phyloP scores from a whole-genome alignment of 306 rosid genomes.

The Cucumis melo region DNA sequence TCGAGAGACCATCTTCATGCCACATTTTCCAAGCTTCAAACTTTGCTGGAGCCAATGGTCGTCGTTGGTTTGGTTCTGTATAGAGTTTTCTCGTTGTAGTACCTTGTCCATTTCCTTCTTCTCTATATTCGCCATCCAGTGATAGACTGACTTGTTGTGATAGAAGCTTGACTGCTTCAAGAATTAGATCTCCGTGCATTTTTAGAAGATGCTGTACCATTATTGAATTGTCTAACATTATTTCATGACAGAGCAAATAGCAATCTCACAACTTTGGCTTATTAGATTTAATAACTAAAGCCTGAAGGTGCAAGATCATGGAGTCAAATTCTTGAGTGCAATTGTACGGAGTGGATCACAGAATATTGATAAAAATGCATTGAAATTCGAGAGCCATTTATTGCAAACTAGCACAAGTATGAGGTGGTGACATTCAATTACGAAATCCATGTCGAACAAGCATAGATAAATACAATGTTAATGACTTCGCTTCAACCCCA shows the following conservation, averaged over 20 bases:
- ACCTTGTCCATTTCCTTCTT: conserved; percentile 20
- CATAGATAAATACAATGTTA: background rate
- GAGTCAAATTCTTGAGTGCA: background rate
- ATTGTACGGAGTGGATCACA: background rate
- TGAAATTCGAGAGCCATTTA: background rate
- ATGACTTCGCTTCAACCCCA: background rate
- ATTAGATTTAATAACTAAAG: background rate
- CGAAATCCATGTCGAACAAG: background rate
- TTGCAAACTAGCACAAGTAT: background rate
- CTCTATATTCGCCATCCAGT: conserved; percentile 44
- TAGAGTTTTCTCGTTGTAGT: conserved; percentile 26
- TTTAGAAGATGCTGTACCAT: conserved; percentile 57
- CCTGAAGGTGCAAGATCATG: background rate
- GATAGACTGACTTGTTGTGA: conserved; percentile 39
- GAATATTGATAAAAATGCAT: background rate
- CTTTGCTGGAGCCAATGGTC: conserved; percentile 47
- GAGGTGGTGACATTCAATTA: background rate
- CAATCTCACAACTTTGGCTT: background rate
- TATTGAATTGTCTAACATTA: background rate
- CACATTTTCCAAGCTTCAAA: conserved; percentile 80
- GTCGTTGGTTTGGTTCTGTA: conserved; percentile 21
- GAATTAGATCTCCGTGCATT: conserved; percentile 56
- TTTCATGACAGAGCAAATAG: background rate
- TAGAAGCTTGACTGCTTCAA: conserved; percentile 34
- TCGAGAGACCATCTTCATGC: conserved; percentile 59